A percentile compares a stretch with the other conserved stretches of the same genome.
Conservation (phyloP, 2,329 filamentous ascomycete species). For the Fusarium algeriense region DNA sequence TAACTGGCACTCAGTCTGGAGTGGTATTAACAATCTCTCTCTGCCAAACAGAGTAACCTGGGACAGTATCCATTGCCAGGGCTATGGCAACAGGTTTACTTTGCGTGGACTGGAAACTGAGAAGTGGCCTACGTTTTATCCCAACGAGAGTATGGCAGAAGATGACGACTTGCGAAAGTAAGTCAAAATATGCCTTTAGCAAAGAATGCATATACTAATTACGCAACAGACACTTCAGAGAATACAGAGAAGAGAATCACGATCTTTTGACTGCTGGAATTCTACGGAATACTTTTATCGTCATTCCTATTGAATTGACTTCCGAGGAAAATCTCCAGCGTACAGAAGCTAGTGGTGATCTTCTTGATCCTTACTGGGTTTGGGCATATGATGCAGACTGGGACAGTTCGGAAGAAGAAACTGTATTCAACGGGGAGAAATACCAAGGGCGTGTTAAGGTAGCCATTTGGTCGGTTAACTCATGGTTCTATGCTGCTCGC, state of each 20-base stretch:
- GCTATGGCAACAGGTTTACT: conserved; percentile 1
- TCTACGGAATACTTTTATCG: conserved; percentile 29
- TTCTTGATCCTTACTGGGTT: conserved; percentile 22
- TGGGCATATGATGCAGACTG: conserved; percentile 42
- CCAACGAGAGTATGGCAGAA: conserved; percentile 11
- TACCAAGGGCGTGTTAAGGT: conserved; percentile 36
- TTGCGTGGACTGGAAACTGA: conserved; percentile 9
- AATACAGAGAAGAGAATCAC: conserved; percentile 13
- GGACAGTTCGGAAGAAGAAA: conserved; percentile 15
- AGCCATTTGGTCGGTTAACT: conserved; percentile 1
- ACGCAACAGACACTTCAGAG: conserved; percentile 28
- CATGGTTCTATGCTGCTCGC: conserved; percentile 39
- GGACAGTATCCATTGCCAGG: conserved; percentile 25
- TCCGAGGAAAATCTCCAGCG: too few relatives aligned
- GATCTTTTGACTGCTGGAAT: conserved; percentile 8
- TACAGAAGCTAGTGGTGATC: too few relatives aligned
- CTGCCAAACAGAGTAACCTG: background rate
- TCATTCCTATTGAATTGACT: conserved; percentile 23
- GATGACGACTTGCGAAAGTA: conserved; percentile 25
- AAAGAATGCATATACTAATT: conserved; percentile 1
- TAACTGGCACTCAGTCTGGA: conserved; percentile 18
- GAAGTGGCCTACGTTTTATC: conserved; percentile 25
- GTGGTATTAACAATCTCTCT: background rate
- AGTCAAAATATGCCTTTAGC: background rate
- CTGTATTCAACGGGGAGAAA: conserved; percentile 2